Evolutionary conservation across 164 flowering plant species (phyloP), one percentile per base, ranked within the genome.

Genomic region (Piper betle): DNA sequence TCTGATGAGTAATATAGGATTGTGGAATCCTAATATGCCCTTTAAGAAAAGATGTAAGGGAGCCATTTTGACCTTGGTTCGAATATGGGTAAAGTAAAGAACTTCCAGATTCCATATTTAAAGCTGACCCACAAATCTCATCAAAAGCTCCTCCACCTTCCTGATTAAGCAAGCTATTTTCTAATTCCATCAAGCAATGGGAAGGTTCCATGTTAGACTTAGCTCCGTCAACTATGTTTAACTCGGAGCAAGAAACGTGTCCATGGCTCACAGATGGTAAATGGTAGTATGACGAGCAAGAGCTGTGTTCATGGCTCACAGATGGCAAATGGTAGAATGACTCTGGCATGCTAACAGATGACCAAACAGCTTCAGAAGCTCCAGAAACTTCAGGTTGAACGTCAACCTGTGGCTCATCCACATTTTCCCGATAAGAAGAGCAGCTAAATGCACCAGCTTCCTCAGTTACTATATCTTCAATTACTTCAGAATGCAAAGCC

Each of bases 11-110:
- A 43, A 75, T 59, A 62, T 75, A 75, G 40, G 81, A 66, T 4
- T 60, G 67, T 39, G 69, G 56, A 63, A 74, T 63, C 8, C 55
- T 79, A 53, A 0, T 25, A 25, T 71, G 81, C 37, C 68, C 79
- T 66, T 75, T 79, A 41, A 80, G 69, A 37, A 85, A 69, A 53
- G 89, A 72, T 10, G 80, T 86, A 57, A 84, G 72, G 5, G 77
- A 66, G 60, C 77, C 87, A 68, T 59, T 82, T 52, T 71, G 70
- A 55, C 72, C 85, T 61, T 71, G 81, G 72, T 69, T 78, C 52
- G 71, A 68, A 64, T 73, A 91, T 54, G 83, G 53, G 71, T 61
- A 60, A 54, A 79, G 73, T 68, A 77, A 62, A 25, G 83, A 58
- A 41, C 62, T 66, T 52, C 71, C 66, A 59, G 61, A 61, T 53